Conservation (phyloP, 2,329 filamentous ascomycete genomes). For the Penicillium hordei region DNA sequence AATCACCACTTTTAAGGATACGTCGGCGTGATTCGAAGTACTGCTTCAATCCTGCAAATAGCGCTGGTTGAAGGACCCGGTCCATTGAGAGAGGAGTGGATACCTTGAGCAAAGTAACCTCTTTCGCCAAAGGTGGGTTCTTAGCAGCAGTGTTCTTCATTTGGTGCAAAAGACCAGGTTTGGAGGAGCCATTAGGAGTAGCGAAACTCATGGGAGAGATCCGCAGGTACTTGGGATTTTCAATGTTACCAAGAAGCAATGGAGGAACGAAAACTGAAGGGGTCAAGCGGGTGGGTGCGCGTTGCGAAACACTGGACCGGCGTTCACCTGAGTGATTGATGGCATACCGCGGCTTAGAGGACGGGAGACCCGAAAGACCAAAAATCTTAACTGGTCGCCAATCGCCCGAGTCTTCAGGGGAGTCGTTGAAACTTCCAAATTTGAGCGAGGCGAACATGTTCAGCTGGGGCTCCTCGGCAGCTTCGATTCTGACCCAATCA, state of each 20-base stretch:
- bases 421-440: conserved; percentile 51
- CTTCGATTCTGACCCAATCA: conserved; percentile 89
- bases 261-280: conserved; percentile 78
- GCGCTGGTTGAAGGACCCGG: conserved; percentile 75
- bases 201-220: conserved; percentile 60
- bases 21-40: conserved; percentile 83
- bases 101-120: conserved; percentile 85
- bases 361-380: conserved; percentile 69
- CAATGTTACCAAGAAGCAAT: conserved; percentile 80
- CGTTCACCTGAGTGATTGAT: conserved; percentile 52
- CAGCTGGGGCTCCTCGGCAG: conserved; percentile 65
- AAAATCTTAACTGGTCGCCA: conserved; percentile 89
- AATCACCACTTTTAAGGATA: conserved; percentile 80
- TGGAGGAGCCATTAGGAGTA: conserved; percentile 44
- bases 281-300: conserved; percentile 47
- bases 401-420: conserved; percentile 61
- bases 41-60: conserved; percentile 82
- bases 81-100: conserved; percentile 87
- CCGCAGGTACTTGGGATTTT: conserved; percentile 73
- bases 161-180: conserved; percentile 59
- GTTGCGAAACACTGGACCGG: conserved; percentile 56
- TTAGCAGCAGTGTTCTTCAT: conserved; percentile 46
- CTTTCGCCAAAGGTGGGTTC: conserved; percentile 63
- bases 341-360: conserved; percentile 56
- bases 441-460: conserved; percentile 62